Evolutionary conservation across 768 basidiomycete genomes (phyloP).

Genomic region (Boletellus ananiceps): DNA sequence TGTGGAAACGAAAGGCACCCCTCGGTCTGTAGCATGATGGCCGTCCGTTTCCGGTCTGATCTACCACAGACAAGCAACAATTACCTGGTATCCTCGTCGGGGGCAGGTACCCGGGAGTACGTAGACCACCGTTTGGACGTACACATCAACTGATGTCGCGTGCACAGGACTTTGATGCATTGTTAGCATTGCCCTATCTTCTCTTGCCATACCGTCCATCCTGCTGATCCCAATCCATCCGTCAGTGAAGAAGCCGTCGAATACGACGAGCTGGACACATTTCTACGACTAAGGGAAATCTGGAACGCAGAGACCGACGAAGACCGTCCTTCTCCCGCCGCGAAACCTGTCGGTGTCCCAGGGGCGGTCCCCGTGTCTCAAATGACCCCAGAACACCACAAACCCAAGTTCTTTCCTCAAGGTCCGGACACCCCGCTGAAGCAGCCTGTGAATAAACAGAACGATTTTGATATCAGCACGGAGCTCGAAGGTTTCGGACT

Average conservation of each 20-base stretch:
- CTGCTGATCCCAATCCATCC: slow-evolving; percentile 5
- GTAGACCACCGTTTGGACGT: slow-evolving; percentile 24
- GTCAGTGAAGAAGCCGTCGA: slow-evolving; percentile 82
- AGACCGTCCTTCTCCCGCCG: slow-evolving; percentile 49
- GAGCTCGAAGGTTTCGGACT: slow-evolving; percentile 68
- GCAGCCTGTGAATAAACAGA: slow-evolving; percentile 55
- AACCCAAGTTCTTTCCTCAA: slow-evolving; percentile 48
- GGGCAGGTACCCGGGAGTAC: slow-evolving; percentile 68
- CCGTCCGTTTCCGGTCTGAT: not conserved
- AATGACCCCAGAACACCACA: slow-evolving; percentile 77
- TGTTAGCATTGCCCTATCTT: slow-evolving; percentile 43
- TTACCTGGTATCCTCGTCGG: slow-evolving; percentile 82
- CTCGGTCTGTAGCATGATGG: slow-evolving; percentile 37
- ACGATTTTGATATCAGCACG: slow-evolving; percentile 60
- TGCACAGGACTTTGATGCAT: slow-evolving; percentile 62
- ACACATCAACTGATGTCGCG: not conserved
- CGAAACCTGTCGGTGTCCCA: slow-evolving; percentile 72
- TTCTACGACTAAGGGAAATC: slow-evolving; percentile 67
- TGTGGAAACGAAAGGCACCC: slow-evolving; percentile 83
- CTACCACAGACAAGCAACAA: slow-evolving; percentile 66
- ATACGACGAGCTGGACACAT: slow-evolving; percentile 62
- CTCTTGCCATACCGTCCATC: not conserved
- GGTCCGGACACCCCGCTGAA: slow-evolving; percentile 43
- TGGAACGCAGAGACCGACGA: slow-evolving; percentile 60
- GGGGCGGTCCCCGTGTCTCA: slow-evolving; percentile 70